Evolutionary conservation across 2,329 filamentous ascomycete species (phyloP), one percentile per base, ranked within the genome.

Genomic region (Bipolaris oryzae): DNA sequence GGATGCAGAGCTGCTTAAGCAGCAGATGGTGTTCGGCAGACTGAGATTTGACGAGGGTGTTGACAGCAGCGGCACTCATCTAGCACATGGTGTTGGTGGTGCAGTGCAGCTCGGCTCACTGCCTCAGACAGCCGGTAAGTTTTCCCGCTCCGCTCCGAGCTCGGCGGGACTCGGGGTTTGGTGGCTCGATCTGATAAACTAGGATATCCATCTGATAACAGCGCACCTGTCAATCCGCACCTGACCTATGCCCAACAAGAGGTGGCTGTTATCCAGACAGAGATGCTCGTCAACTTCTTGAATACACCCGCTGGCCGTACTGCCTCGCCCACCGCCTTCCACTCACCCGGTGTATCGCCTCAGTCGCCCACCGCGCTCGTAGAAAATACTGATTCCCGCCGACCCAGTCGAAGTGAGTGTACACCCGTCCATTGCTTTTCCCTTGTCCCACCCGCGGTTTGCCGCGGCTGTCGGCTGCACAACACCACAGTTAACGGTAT

Each of bases 101-200:
- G 5, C 2, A 28, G 25, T 28, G 25, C 25, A 28, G 25, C 7
- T 10, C 7, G 25, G 25, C 25, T 28, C 25, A 13, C 28, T 31
- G 28, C 28, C 13, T 31, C 13, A n/a, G 15, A 15, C 5, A 7
- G 13, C 18, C 35, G 35, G 35, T 23, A 25, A 47, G 49, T 53
- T 53, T 38, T 16, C 39, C 50, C 50, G 55, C 21, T 57, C 57
- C 62, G 62, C 57, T 54, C 56, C 63, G 65, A 60, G 47, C 50
- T 65, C 65, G 68, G 62, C 61, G 35, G 48, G 31, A 51, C 48
- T 53, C 60, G 62, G 57, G 34, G 21, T 10, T 58, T 59, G 57
- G 54, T 60, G 49, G 62, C 34, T 59, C 44, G 60, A 71, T 71
- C 69, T 68, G 69, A 72, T 72, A 70, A 69, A 53, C 18, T 38